phyloP scores from a whole-genome alignment of 768 basidiomycete genomes.

The Leccinum longicurvipes region DNA sequence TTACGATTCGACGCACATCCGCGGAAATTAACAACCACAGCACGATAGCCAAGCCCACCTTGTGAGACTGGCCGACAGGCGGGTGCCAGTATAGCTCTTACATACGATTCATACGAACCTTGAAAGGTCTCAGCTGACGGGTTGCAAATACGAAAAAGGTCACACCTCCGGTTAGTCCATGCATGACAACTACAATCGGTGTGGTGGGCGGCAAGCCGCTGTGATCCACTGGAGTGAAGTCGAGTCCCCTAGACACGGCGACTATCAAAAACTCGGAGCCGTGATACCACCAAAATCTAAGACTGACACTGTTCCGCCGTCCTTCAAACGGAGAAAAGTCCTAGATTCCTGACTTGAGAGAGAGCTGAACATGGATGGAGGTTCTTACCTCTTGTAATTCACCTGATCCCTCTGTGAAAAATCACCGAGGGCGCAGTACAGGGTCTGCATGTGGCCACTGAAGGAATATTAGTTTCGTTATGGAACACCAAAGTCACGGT shows the following conservation, averaged over 20 bases:
- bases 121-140: slow-evolving; percentile 9
- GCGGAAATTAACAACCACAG: slow-evolving; percentile 87
- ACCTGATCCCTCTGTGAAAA: slow-evolving; percentile 31
- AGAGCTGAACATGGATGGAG: background rate
- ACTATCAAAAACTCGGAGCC: background rate
- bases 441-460: slow-evolving; percentile 33
- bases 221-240: slow-evolving; percentile 30
- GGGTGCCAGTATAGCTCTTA: slow-evolving; percentile 74
- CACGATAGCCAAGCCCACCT: slow-evolving; percentile 90
- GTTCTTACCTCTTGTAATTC: slow-evolving; percentile 28
- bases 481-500: background rate
- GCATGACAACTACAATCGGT: slow-evolving; percentile 32
- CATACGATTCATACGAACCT: slow-evolving; percentile 91
- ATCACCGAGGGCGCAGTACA: slow-evolving; percentile 30
- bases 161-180: slow-evolving; percentile 33
- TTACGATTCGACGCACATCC: slow-evolving; percentile 60
- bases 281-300: background rate
- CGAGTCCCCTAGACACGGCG: slow-evolving; percentile 26
- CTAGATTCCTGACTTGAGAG: slow-evolving; percentile 14
- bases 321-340: slow-evolving; percentile 27
- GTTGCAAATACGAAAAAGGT: background rate
- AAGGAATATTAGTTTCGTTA: slow-evolving; percentile 12
- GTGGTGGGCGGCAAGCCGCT: slow-evolving; percentile 20
- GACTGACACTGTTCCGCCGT: slow-evolving; percentile 34
- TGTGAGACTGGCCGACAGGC: slow-evolving; percentile 65